These are phyloP conservation scores for Fimicolochytrium jonesii DNA, from an alignment of 192 early-diverging fungal genomes.

Conservation along the genomic window DNA sequence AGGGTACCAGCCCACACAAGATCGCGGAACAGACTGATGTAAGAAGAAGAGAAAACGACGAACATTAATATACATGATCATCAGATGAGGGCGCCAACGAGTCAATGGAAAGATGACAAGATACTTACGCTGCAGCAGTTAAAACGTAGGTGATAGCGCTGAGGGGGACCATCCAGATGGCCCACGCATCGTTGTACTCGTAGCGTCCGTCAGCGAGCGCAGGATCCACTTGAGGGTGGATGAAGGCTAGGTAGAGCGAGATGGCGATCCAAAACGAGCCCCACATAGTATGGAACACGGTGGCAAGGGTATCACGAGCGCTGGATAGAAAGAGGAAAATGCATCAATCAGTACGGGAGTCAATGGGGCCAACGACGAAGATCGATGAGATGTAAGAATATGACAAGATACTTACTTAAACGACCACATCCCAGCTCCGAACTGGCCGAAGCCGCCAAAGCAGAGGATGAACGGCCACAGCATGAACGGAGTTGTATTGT, in stretches of 20 bases:
- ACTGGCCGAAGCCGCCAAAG: slow-evolving; percentile 26
- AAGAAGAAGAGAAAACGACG: background rate
- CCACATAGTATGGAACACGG: slow-evolving; percentile 27
- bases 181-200: slow-evolving; percentile 16
- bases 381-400: background rate
- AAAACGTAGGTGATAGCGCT: slow-evolving; percentile 19
- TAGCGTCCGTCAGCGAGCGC: slow-evolving; percentile 14
- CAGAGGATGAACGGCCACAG: slow-evolving; percentile 30
- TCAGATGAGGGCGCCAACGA: background rate
- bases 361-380: background rate
- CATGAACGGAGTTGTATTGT: background rate
- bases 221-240: background rate
- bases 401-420: slow-evolving; percentile 19
- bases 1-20: slow-evolving; percentile 4
- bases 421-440: slow-evolving; percentile 25
- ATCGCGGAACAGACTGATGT: slow-evolving; percentile 17
- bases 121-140: slow-evolving; percentile 12
- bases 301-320: slow-evolving; percentile 21
- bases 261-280: slow-evolving; percentile 23
- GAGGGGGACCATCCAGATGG: slow-evolving; percentile 28
- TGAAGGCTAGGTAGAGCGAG: slow-evolving; percentile 16
- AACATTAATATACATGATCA: background rate
- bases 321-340: background rate
- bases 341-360: background rate
- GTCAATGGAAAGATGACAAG: too few relatives aligned